Conservation (phyloP, 495 filamentous ascomycete genomes). For the Collariella sp. region DNA sequence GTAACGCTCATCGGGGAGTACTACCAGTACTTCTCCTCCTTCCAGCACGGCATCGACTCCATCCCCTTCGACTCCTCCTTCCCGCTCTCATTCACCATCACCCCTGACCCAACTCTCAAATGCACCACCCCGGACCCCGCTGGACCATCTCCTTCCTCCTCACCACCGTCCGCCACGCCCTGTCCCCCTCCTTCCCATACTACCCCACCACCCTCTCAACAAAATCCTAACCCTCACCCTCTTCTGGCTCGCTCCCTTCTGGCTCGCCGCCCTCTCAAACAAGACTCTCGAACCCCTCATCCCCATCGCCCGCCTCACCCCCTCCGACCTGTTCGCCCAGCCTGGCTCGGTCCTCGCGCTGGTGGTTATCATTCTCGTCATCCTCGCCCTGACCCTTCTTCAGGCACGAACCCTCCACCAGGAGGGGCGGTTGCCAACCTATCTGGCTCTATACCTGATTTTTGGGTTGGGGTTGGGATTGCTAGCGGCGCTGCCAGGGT, state of each 20-base stretch:
- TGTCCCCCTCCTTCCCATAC: slow-evolving; percentile 65
- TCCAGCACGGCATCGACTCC: slow-evolving; percentile 56
- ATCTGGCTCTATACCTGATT: slow-evolving; percentile 61
- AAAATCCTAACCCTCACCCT: too few species aligned
- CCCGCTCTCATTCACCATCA: slow-evolving; percentile 65
- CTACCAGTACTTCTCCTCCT: slow-evolving; percentile 50
- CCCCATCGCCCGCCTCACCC: slow-evolving; percentile 69
- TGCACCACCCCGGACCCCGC: slow-evolving; percentile 48
- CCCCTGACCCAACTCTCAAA: background rate
- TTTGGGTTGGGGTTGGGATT: slow-evolving; percentile 51
- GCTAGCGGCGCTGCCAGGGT: slow-evolving; percentile 63
- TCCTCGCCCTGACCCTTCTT: slow-evolving; percentile 51
- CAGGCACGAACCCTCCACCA: slow-evolving; percentile 70
- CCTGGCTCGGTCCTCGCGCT: slow-evolving; percentile 68
- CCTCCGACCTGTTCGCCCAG: slow-evolving; percentile 65
- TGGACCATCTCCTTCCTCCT: slow-evolving; percentile 62
- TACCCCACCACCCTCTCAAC: slow-evolving; percentile 51
- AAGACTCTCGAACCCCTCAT: slow-evolving; percentile 72
- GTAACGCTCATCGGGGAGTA: slow-evolving; percentile 55
- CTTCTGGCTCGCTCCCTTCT: slow-evolving; percentile 64
- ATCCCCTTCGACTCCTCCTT: slow-evolving; percentile 67
- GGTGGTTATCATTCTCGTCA: slow-evolving; percentile 53
- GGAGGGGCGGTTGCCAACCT: slow-evolving; percentile 59
- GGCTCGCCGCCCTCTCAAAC: slow-evolving; percentile 74
- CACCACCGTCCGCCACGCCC: slow-evolving; percentile 55